Evolutionary conservation across 768 basidiomycete genomes (phyloP), one percentile per base, ranked within the genome.

Genomic region (Tricholoma bakamatsutake): DNA sequence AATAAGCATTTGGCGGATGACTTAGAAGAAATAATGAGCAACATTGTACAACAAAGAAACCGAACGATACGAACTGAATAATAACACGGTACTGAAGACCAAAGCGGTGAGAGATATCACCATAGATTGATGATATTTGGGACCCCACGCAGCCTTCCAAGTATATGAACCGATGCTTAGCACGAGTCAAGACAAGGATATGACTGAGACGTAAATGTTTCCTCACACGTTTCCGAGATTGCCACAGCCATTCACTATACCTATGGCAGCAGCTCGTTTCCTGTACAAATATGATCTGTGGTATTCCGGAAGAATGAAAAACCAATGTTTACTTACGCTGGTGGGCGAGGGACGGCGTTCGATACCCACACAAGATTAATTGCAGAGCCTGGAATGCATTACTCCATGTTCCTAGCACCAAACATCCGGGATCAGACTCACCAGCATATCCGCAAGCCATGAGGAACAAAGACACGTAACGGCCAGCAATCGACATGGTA

Each of bases 121-220:
- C 81, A 86, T 82, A 0, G 82, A 82, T 42, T 73, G 83, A 48
- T 83, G 83, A 61, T 86, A 87, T 57, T 75, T 60, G 0, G 85
- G 84, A 7, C 81, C 73, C 83, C 84, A 87, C n/a, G 65, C 63
- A 3, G 78, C 62, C 60, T 80, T 80, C 85, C 85, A 87, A 0
- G 78, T 75, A 61, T 79, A 85, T 0, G 83, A 83, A 2, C 81
- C 80, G 60, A 82, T 80, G 3, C 84, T 85, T 9, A n/a, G 35
- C 40, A 21, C 10, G 47, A 9, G 6, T 27, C 6, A 17, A 28
- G 13, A 28, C 5, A 15, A 35, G 27, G 8, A 18, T 15, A 18
- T 18, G 17, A 12, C 4, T 42, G 6, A 49, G 21, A 52, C 6
- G 35, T n/a, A 12, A 47, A 39, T 50, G 18, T 21, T 17, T n/a